Evolutionary conservation across 306 rosid genomes (phyloP), one percentile per base, ranked within the genome.

Genomic region (Cyclanthera cordifolia): DNA sequence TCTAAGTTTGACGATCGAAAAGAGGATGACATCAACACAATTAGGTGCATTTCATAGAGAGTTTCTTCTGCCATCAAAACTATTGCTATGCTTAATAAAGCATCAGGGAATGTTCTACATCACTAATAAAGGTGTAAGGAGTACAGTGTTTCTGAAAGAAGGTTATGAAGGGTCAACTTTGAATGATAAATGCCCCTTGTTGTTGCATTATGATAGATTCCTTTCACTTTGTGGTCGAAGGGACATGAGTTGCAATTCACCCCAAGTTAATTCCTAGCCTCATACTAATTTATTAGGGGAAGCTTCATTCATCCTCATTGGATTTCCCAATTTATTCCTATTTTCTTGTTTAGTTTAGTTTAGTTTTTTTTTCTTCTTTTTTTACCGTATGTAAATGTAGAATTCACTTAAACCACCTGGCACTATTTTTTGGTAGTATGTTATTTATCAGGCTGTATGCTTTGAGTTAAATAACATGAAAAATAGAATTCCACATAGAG

Each of bases 101-200:
- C 93, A 89, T 78, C 95, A 90, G 2, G 98, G 98, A 30, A 84
- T 89, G 21, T 89, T 89, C 81, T 92, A 92, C 75, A 82, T 89
- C 78, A 89, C 98, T 24, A 92, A 92, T 67, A 92, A 84, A 87
- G 96, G 96, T 69, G 86, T 79, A 43, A 83, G 90, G 70, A 85
- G 95, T 65, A 84, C 90, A 4, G 90, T 90, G 7, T 78, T 87
- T 61, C 88, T 85, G 39, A 87, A 85, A 77, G 95, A 87, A 49
- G 92, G 74, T 24, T 90, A 87, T 60, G 75, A 75, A 30, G 86
- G 95, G 58, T 77, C 88, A 48, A 77, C 72, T 64, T 77, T 87
- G 82, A 45, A 64, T 20, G 84, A 74, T 47, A 87, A 90, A 79
- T 84, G 79, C 50, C 87, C 95, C 63, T 53, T 85, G 72, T 73